These are phyloP conservation scores for Fusarium sp. DNA, from an alignment of 2,329 filamentous ascomycete genomes.

Conservation along the genomic window DNA sequence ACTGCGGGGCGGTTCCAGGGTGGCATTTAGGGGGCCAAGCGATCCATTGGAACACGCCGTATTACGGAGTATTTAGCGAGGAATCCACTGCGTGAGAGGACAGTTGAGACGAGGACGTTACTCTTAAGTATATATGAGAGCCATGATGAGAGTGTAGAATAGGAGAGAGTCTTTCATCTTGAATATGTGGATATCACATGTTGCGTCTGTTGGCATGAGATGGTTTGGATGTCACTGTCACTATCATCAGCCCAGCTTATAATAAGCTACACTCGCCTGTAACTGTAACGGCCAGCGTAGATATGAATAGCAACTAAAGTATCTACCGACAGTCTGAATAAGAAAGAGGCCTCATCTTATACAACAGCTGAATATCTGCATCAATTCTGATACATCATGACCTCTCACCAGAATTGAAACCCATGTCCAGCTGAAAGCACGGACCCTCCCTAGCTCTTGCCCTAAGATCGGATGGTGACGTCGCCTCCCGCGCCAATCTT, in stretches of 20 bases:
- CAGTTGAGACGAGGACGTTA: background rate
- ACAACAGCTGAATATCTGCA: background rate
- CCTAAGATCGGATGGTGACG: constrained; percentile 36
- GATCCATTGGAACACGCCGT: constrained; percentile 16
- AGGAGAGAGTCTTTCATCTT: background rate
- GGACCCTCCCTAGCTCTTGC: constrained; percentile 6
- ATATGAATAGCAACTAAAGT: background rate
- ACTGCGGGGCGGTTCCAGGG: background rate
- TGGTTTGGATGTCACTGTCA: background rate
- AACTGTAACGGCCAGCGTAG: background rate
- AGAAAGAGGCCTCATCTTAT: background rate
- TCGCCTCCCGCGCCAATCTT: constrained; percentile 24
- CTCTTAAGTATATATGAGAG: background rate
- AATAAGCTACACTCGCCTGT: background rate
- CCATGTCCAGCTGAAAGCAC: constrained; percentile 14
- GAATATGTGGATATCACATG: background rate
- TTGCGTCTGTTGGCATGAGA: background rate
- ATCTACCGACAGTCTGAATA: background rate
- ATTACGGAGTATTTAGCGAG: constrained; percentile 13
- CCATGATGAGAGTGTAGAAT: background rate
- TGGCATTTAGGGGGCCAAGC: constrained; percentile 13
- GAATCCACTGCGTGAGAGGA: background rate
- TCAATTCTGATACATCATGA: constrained; percentile 1
- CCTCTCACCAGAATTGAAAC: background rate
- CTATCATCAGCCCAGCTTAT: background rate